Evolutionary conservation across 768 basidiomycete species (phyloP).

Genomic region (Cytidiella melzeri): DNA sequence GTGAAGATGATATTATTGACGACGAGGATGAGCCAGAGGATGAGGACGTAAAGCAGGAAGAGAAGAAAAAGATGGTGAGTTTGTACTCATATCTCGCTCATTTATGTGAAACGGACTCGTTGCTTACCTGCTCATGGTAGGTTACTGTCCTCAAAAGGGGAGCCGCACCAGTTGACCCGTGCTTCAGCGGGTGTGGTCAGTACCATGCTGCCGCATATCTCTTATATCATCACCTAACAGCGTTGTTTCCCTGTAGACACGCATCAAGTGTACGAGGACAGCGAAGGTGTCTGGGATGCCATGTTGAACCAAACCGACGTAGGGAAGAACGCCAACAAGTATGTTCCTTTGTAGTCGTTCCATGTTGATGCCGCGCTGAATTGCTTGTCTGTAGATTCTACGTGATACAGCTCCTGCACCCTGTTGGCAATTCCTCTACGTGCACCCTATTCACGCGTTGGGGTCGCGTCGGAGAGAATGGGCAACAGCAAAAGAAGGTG

Average conservation of each 20-base stretch:
- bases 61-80: constrained; percentile 17
- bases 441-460: constrained; percentile 47
- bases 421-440: constrained; percentile 31
- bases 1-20: constrained; percentile 15
- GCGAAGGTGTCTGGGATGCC: constrained; percentile 46
- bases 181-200: constrained; percentile 36
- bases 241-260: constrained; percentile 40
- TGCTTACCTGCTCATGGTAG: constrained; percentile 34
- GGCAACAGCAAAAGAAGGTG: constrained; percentile 45
- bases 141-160: constrained; percentile 47
- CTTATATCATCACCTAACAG: not conserved
- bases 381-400: constrained; percentile 39
- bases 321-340: constrained; percentile 47
- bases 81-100: not conserved
- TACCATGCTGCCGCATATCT: not conserved
- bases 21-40: constrained; percentile 18
- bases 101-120: not conserved
- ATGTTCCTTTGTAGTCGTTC: constrained; percentile 1
- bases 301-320: constrained; percentile 60
- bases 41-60: constrained; percentile 17
- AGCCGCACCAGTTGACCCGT: constrained; percentile 49
- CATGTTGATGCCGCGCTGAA: not conserved
- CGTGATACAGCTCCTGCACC: constrained; percentile 50
- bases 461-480: constrained; percentile 58
- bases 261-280: constrained; percentile 43